These are phyloP conservation scores for Bathelium albidoporum DNA, from an alignment of 495 filamentous ascomycete genomes.

Conservation along the genomic window DNA sequence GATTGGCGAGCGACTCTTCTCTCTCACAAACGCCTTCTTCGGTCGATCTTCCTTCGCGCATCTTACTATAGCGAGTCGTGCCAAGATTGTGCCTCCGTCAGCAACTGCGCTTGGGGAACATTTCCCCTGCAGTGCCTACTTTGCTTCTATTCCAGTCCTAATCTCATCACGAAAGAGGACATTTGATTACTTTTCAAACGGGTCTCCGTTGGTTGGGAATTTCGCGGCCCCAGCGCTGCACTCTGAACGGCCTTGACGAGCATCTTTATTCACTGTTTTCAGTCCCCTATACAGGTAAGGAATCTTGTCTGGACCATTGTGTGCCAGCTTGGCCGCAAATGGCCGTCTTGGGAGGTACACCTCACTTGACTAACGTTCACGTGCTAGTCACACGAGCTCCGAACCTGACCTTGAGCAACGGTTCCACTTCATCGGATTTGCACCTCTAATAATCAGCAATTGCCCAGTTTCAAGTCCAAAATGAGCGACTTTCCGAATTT, in stretches of 20 bases:
- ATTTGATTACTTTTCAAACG: conserved; percentile 4
- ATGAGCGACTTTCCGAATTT: conserved; percentile 15
- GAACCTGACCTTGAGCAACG: conserved; percentile 5
- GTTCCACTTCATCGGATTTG: neutral
- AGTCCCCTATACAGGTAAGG: neutral
- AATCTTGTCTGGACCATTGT: neutral
- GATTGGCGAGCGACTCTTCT: conserved; percentile 6
- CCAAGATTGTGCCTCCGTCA: neutral
- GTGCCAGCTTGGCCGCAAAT: neutral
- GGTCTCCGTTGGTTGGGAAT: conserved; percentile 1
- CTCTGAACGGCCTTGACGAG: conserved; percentile 1
- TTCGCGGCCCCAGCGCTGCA: neutral
- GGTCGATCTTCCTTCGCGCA: conserved; percentile 2
- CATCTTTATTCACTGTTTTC: conserved; percentile 1
- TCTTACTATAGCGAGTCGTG: neutral
- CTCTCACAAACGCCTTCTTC: conserved; percentile 5
- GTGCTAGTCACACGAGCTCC: neutral
- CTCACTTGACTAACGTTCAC: conserved; percentile 3
- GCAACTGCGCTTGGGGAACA: neutral
- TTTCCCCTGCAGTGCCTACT: neutral
- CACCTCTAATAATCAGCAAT: conserved; percentile 3
- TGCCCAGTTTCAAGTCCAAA: conserved; percentile 15
- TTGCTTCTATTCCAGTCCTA: neutral
- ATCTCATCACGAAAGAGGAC: neutral
- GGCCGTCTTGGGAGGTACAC: neutral